phyloP scores from a whole-genome alignment of 345 rosid genomes.

The Gossypium ekmanianum region DNA sequence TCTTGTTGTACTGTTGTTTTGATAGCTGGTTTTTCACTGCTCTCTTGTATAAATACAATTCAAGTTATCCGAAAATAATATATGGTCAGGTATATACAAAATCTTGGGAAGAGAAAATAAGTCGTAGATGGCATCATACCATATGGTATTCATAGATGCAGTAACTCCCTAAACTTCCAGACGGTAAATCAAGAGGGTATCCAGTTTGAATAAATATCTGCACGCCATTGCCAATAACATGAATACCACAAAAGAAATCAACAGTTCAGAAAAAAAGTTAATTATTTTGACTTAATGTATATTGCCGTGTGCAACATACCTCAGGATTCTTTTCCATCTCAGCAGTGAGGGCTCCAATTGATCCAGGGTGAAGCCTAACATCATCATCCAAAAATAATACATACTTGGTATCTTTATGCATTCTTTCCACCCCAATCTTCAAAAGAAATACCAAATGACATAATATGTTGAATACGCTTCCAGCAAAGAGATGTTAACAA shows the following conservation, averaged over 20 bases:
- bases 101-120: constrained; percentile 2
- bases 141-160: constrained; percentile 98
- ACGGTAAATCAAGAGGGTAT: constrained; percentile 96
- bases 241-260: constrained; percentile 15
- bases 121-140: constrained; percentile 41
- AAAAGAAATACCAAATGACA: constrained; percentile 16
- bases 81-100: not conserved
- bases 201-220: constrained; percentile 99
- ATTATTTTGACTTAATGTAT: not conserved
- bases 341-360: constrained; percentile 85
- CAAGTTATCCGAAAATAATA: constrained; percentile 1
- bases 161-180: constrained; percentile 97
- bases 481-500: constrained; percentile 7
- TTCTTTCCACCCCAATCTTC: constrained; percentile 88
- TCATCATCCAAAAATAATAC: constrained; percentile 95
- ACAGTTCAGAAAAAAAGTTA: not conserved
- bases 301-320: constrained; percentile 35
- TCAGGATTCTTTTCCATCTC: constrained; percentile 95
- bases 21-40: not conserved
- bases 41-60: not conserved
- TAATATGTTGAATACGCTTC: not conserved
- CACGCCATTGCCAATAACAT: constrained; percentile 24
- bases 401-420: constrained; percentile 86
- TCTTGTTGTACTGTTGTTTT: not conserved
- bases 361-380: constrained; percentile 95